Evolutionary conservation across 441 rosid genomes (phyloP).

Genomic region (Pelargonium cotyledonis): DNA sequence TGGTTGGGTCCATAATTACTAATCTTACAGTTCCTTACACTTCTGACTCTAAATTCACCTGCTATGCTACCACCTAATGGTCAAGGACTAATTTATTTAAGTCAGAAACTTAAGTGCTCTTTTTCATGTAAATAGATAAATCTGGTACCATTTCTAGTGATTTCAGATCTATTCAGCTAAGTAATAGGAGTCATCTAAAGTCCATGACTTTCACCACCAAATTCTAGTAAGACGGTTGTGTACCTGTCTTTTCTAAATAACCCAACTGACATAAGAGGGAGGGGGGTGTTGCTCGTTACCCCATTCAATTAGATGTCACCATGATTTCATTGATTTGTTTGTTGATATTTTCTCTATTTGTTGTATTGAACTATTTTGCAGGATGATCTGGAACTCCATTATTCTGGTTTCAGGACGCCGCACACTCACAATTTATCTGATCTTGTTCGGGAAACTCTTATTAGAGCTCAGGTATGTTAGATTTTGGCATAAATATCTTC

Average conservation of each 20-base stretch:
- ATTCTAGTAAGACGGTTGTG: not conserved
- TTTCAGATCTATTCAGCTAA: too few relatives aligned
- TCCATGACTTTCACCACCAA: too few relatives aligned
- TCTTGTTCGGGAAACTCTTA: conserved; percentile 67
- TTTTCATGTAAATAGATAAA: not conserved
- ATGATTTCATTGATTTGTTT: not conserved
- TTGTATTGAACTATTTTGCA: conserved; percentile 28
- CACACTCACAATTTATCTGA: conserved; percentile 90
- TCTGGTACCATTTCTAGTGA: not conserved
- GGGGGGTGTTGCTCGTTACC: not conserved
- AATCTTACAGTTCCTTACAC: not conserved
- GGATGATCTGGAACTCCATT: conserved; percentile 72
- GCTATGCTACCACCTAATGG: not conserved
- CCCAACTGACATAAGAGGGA: not conserved
- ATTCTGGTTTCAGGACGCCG: conserved; percentile 90
- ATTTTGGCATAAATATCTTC: conserved; percentile 7
- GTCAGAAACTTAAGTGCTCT: not conserved
- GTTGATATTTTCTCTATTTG: conserved; percentile 5
- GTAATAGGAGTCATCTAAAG: too few relatives aligned
- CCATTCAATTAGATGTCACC: not conserved
- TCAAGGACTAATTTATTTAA: not conserved
- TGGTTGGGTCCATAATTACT: not conserved
- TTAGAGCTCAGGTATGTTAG: conserved; percentile 57
- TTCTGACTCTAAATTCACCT: not conserved
- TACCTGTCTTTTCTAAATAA: not conserved